Base-by-base conservation (phyloP, 352 stramenopile genomes). In the Pythium apleroticum region DNA sequence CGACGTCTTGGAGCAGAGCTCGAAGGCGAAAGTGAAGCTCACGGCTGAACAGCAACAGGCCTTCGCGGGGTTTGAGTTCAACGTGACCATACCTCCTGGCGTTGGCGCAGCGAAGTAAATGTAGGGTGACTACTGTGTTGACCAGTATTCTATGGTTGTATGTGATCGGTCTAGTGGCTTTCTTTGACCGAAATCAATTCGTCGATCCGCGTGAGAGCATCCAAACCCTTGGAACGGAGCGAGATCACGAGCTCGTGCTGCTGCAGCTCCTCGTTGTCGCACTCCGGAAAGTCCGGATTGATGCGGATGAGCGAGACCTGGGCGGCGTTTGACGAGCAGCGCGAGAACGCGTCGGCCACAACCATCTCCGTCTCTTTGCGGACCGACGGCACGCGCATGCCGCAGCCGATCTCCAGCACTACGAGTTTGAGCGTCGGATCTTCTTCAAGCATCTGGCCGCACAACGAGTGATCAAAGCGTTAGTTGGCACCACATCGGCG, bases 351-450 rank as follows among this genome's bases (percentile, higher is more conserved):
- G 57, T 91, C 87, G 0, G 76, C 73, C 22, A 93, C 84, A 22
- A 95, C 84, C 83, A 91, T 89, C 60, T 95, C 87, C 11, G 75
- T 89, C 56, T 93, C 81, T 54, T 69, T 84, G 10, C 87, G 83
- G 10, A 95, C 87, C 5, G 87, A 93, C 9, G 85, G 83, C 5
- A 95, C 85, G 58, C 81, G 72, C 24, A 75, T 88, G 57, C 87
- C 87, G 52, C 87, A 95, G 39, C 87, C 87, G 25, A 95, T 95
- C 57, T 95, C 87, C 20, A 95, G 73, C 22, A 95, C 81, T 8
- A 93, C 84, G 4, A 95, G 68, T 14, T 76, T 80, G 22, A 89
- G 57, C 2, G 65, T 69, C 17, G 81, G 73, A 54, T 93, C 65
- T 9, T 89, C 69, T 35, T 91, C 52, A 15, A 95, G 71, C 72